phyloP scores from a whole-genome alignment of 2,329 filamentous ascomycete genomes.

The Paradendryphiella salina region DNA sequence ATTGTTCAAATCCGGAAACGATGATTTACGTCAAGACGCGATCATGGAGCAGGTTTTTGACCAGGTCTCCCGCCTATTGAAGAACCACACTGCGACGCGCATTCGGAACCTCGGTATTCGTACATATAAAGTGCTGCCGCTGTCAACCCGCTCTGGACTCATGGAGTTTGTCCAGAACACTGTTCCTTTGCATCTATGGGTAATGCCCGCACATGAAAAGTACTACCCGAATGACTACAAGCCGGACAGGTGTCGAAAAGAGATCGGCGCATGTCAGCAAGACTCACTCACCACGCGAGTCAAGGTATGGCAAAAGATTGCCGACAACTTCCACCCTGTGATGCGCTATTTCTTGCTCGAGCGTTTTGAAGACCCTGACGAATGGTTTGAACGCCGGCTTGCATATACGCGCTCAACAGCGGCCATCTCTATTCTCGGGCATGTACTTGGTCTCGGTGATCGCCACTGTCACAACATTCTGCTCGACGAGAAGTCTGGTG shows the following conservation, averaged over 20 bases:
- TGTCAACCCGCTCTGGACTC: constrained; percentile 81
- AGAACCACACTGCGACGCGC: constrained; percentile 81
- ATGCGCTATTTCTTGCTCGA: constrained; percentile 98
- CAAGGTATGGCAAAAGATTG: constrained; percentile 74
- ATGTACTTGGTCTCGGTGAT: constrained; percentile 90
- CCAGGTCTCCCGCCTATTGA: constrained; percentile 87
- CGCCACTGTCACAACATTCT: constrained; percentile 97
- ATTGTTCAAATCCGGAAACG: constrained; percentile 91
- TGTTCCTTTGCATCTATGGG: constrained; percentile 85
- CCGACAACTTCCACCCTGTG: constrained; percentile 83
- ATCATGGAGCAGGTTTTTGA: constrained; percentile 99
- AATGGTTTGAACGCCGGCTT: constrained; percentile 88
- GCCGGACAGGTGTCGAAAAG: constrained; percentile 72
- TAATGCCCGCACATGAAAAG: constrained; percentile 84
- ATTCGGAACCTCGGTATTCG: constrained; percentile 88
- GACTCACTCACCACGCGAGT: constrained; percentile 72
- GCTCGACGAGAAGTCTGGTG: constrained; percentile 83
- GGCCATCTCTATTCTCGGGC: constrained; percentile 91
- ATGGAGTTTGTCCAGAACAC: constrained; percentile 98
- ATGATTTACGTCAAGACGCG: constrained; percentile 94
- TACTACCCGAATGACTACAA: constrained; percentile 87
- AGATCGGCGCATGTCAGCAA: constrained; percentile 73
- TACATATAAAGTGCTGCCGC: constrained; percentile 94
- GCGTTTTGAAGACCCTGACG: constrained; percentile 87
- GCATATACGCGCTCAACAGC: constrained; percentile 93